These are phyloP conservation scores for Fusarium xyrophilum DNA, from an alignment of 2,329 filamentous ascomycete species.

Conservation along the genomic window DNA sequence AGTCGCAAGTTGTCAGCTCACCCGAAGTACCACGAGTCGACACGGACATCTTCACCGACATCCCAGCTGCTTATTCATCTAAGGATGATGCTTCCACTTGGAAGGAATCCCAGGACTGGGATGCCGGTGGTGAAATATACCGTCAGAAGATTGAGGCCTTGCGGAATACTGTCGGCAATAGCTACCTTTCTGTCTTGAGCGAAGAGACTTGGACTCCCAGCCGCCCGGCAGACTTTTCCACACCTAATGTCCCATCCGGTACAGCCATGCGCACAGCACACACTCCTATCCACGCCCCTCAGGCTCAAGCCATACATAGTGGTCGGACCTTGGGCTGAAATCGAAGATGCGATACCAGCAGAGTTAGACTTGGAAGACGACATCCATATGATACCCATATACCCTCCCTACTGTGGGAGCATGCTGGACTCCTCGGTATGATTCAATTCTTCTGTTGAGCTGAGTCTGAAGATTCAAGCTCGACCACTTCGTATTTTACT, in stretches of 20 bases:
- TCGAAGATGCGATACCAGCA: slow-evolving; percentile 21
- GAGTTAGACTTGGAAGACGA: slow-evolving; percentile 31
- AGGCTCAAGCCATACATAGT: slow-evolving; percentile 59
- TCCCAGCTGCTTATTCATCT: slow-evolving; percentile 28
- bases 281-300: slow-evolving; percentile 42
- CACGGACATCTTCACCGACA: slow-evolving; percentile 32
- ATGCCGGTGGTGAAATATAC: slow-evolving; percentile 77
- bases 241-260: slow-evolving; percentile 38
- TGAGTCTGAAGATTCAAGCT: slow-evolving; percentile 24
- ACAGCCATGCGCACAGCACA: slow-evolving; percentile 44
- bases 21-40: slow-evolving; percentile 40
- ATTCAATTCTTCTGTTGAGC: slow-evolving; percentile 34
- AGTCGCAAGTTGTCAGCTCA: slow-evolving; percentile 37
- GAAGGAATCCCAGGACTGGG: slow-evolving; percentile 64
- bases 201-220: slow-evolving; percentile 70
- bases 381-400: slow-evolving; percentile 45
- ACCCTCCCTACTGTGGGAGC: slow-evolving; percentile 33
- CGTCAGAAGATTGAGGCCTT: slow-evolving; percentile 87
- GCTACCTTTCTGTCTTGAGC: slow-evolving; percentile 84
- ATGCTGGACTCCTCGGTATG: slow-evolving; percentile 22
- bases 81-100: slow-evolving; percentile 42
- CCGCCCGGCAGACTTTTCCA: slow-evolving; percentile 33
- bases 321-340: slow-evolving; percentile 58
- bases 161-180: slow-evolving; percentile 83
- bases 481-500: slow-evolving; percentile 29